Evolutionary conservation across 495 filamentous ascomycete genomes (phyloP).

Genomic region (Penicillium lividum): DNA sequence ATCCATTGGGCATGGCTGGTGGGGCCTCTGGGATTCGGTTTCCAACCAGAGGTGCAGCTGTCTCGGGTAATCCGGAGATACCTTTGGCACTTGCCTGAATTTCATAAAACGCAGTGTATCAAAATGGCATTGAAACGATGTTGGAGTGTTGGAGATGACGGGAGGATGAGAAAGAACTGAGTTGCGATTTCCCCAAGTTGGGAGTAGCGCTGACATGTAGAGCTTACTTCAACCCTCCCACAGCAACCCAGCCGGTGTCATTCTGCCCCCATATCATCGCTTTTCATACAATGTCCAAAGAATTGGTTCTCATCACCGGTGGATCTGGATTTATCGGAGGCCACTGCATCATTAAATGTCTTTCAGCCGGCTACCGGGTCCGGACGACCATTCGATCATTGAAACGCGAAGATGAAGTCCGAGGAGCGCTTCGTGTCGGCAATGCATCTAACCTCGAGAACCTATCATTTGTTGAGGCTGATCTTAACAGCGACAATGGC

Average conservation of each 20-base stretch:
- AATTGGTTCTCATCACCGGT: slow-evolving; percentile 13
- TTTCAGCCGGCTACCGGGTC: slow-evolving; percentile 12
- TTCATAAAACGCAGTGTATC: no score
- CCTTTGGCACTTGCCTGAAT: no score
- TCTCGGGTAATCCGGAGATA: no score
- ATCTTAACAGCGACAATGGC: slow-evolving; percentile 13
- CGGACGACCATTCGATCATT: slow-evolving; percentile 12
- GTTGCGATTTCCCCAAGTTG: background rate
- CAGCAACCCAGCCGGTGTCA: no score
- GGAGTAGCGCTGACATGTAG: background rate
- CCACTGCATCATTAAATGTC: slow-evolving; percentile 14
- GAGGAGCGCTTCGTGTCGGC: slow-evolving; percentile 1
- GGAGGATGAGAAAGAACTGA: background rate
- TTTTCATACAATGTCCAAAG: slow-evolving; percentile 1
- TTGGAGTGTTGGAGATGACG: no score
- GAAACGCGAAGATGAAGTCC: slow-evolving; percentile 2
- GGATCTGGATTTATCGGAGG: slow-evolving; percentile 14
- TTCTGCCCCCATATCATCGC: background rate
- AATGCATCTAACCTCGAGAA: slow-evolving; percentile 4
- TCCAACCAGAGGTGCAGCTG: background rate
- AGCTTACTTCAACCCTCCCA: background rate
- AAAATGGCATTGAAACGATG: no score
- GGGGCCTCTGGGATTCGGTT: background rate
- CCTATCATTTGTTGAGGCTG: slow-evolving; percentile 12
- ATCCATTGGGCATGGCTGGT: background rate